Evolutionary conservation across 768 basidiomycete species (phyloP).

Genomic region (Lactifluus subvellereus): DNA sequence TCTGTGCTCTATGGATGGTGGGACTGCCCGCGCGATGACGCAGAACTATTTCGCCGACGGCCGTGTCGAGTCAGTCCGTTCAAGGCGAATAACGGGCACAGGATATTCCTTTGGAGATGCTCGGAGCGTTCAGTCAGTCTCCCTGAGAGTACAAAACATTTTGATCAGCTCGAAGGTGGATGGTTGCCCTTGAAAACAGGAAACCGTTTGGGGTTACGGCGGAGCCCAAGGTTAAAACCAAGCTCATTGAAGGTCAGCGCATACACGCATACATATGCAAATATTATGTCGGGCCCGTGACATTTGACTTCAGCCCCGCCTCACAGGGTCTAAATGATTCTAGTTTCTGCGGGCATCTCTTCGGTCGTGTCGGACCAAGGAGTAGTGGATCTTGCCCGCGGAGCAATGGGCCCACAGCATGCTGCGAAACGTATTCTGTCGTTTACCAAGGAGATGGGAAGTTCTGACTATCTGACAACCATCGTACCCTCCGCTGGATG

Average conservation of each 20-base stretch:
- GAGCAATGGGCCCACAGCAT: conserved; percentile 58
- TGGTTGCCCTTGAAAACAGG: conserved; percentile 90
- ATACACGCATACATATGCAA: neutral
- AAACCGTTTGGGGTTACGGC: conserved; percentile 90
- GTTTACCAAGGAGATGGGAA: conserved; percentile 83
- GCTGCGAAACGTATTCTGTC: conserved; percentile 81
- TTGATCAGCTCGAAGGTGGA: conserved; percentile 54
- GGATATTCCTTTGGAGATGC: conserved; percentile 91
- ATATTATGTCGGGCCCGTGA: neutral
- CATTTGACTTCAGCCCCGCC: neutral
- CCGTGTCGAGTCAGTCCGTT: conserved; percentile 73
- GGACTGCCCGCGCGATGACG: conserved; percentile 78
- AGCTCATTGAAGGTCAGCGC: conserved; percentile 62
- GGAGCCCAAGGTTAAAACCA: conserved; percentile 81
- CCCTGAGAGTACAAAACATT: neutral
- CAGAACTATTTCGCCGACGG: conserved; percentile 94
- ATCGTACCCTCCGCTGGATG: conserved; percentile 92
- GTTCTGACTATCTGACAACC: conserved; percentile 88
- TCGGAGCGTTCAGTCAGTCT: conserved; percentile 42
- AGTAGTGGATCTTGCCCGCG: conserved; percentile 82
- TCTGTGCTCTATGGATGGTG: conserved; percentile 67
- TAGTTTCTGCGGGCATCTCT: conserved; percentile 92
- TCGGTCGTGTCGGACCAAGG: conserved; percentile 91
- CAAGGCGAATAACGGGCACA: conserved; percentile 86
- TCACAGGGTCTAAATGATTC: conserved; percentile 67